These are phyloP conservation scores for Sphaceloma murrayae DNA, from an alignment of 2,329 filamentous ascomycete genomes.

Conservation along the genomic window DNA sequence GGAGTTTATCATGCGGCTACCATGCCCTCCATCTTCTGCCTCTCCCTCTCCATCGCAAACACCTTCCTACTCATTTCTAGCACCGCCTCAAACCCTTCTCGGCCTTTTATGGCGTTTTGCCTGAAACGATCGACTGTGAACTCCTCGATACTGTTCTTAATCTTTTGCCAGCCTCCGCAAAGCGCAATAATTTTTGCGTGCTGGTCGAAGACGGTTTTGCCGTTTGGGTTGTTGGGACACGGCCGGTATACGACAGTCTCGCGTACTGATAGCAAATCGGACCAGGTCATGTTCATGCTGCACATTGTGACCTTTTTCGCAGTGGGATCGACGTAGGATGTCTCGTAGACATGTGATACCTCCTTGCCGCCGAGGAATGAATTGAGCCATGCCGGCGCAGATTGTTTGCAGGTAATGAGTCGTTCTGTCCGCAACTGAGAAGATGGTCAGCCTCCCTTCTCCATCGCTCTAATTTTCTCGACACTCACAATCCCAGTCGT, in stretches of 20 bases:
- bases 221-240: slow-evolving; percentile 34
- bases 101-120: slow-evolving; percentile 83
- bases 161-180: slow-evolving; percentile 93
- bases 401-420: slow-evolving; percentile 53
- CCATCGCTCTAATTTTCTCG: slow-evolving; percentile 13
- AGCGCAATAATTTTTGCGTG: slow-evolving; percentile 87
- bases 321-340: slow-evolving; percentile 81
- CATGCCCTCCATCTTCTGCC: slow-evolving; percentile 28
- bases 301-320: slow-evolving; percentile 91
- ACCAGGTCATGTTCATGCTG: slow-evolving; percentile 87
- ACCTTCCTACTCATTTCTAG: slow-evolving; percentile 86
- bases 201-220: slow-evolving; percentile 72
- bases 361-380: slow-evolving; percentile 69
- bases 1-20: slow-evolving; percentile 3
- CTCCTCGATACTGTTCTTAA: slow-evolving; percentile 94
- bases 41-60: slow-evolving; percentile 79
- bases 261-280: slow-evolving; percentile 80
- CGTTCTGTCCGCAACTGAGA: slow-evolving; percentile 59
- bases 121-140: slow-evolving; percentile 78
- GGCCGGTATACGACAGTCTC: slow-evolving; percentile 87
- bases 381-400: slow-evolving; percentile 71
- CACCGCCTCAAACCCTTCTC: slow-evolving; percentile 91
- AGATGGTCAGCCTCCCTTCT: slow-evolving; percentile 17
- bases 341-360: slow-evolving; percentile 84
- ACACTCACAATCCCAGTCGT: slow-evolving; percentile 56